These are phyloP conservation scores for Aspergillus homomorphus DNA, from an alignment of 495 filamentous ascomycete species.

Conservation along the genomic window DNA sequence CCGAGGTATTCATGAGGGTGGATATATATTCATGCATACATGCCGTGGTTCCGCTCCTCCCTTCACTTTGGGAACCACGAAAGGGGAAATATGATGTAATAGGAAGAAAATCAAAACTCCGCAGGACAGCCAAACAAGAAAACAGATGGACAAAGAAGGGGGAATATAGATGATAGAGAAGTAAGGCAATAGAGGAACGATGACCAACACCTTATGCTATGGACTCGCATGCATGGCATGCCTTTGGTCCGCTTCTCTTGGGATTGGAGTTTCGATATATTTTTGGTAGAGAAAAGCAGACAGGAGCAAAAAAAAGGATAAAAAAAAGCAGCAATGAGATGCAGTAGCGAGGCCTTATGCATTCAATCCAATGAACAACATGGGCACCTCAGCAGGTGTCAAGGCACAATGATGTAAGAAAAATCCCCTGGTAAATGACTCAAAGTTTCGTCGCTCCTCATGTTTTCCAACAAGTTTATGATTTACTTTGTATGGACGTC, in stretches of 20 bases:
- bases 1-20: not conserved
- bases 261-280: not conserved
- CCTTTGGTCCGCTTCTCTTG: not conserved
- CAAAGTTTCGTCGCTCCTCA: conserved; percentile 7
- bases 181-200: not conserved
- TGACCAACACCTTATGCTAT: not conserved
- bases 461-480: not conserved
- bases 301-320: no score
- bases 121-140: not conserved
- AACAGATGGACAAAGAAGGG: not conserved
- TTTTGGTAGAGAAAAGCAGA: not conserved
- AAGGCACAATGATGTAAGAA: conserved; percentile 12
- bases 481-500: conserved; percentile 6
- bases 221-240: not conserved
- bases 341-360: not conserved
- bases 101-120: not conserved
- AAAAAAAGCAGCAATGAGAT: not conserved
- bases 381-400: conserved; percentile 2
- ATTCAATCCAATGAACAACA: conserved; percentile 3
- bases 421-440: conserved; percentile 12
- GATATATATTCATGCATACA: not conserved
- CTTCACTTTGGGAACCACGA: not conserved
- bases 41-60: not conserved
- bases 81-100: not conserved
- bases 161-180: not conserved